phyloP scores from a whole-genome alignment of 106 monocot species.

The Apostasia shenzhenica region DNA sequence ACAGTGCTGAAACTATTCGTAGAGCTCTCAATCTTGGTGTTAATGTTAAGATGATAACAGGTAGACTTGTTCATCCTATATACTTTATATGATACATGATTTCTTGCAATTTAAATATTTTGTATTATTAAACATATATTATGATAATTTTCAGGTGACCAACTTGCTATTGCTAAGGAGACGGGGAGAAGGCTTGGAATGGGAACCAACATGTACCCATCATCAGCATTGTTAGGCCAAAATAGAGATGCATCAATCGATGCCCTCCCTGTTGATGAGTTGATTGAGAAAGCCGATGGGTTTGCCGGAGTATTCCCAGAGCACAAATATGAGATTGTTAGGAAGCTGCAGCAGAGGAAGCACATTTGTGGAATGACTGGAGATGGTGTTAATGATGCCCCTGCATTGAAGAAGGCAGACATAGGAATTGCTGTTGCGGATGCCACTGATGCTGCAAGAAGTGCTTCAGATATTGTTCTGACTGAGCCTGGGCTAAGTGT shows the following conservation, averaged over 20 bases:
- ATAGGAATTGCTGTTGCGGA: conserved; percentile 73
- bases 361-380: conserved; percentile 80
- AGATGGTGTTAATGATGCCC: conserved; percentile 73
- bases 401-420: conserved; percentile 65
- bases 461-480: conserved; percentile 77
- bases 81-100: background rate
- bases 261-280: conserved; percentile 6
- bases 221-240: too few species aligned
- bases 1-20: conserved; percentile 78
- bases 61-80: conserved; percentile 12
- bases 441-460: conserved; percentile 73
- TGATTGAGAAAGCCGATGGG: conserved; percentile 6
- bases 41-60: conserved; percentile 91
- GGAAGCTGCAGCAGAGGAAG: conserved; percentile 59
- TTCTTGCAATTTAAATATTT: too few species aligned
- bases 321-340: conserved; percentile 73
- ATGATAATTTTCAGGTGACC: background rate
- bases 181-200: background rate
- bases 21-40: conserved; percentile 83
- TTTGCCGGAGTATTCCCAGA: conserved; percentile 15
- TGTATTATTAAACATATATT: too few species aligned
- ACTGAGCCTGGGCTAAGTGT: conserved; percentile 74
- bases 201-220: too few species aligned
- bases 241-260: background rate
- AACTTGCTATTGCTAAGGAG: conserved; percentile 9